A percentile compares a stretch with the other conserved stretches of the same genome.
phyloP scores from a whole-genome alignment of 2,329 filamentous ascomycete species.

The Pseudopyricularia javanii region DNA sequence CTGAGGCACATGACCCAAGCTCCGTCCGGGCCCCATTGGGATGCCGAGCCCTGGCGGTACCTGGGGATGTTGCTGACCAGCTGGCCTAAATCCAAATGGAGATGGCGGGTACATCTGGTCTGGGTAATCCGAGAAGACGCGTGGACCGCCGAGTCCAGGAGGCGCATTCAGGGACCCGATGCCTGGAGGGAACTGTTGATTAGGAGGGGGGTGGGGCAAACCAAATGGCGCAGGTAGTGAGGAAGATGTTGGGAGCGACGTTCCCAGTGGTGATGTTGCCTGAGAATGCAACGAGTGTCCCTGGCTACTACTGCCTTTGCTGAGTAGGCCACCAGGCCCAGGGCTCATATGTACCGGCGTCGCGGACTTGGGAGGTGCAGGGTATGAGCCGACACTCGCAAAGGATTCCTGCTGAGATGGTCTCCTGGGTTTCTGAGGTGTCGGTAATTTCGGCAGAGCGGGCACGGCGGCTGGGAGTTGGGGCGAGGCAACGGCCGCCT shows the following conservation, averaged over 20 bases:
- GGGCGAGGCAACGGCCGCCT: conserved; percentile 58
- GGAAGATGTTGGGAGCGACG: conserved; percentile 15
- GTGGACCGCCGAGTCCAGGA: neutral
- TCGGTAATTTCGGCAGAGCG: conserved; percentile 68
- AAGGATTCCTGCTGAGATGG: conserved; percentile 63
- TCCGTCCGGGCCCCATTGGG: neutral
- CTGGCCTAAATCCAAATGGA: neutral
- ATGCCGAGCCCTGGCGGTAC: conserved; percentile 1
- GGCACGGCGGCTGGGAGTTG: conserved; percentile 71
- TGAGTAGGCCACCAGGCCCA: conserved; percentile 43
- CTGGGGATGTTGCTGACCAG: neutral
- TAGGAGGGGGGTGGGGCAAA: neutral
- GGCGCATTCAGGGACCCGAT: neutral
- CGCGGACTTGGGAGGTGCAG: conserved; percentile 42
- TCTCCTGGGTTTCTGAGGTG: conserved; percentile 65
- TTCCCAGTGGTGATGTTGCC: conserved; percentile 51
- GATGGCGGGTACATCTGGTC: neutral
- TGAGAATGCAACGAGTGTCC: conserved; percentile 22
- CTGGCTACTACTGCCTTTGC: conserved; percentile 16
- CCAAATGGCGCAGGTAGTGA: neutral
- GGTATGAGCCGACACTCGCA: conserved; percentile 32
- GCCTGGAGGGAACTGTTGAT: neutral
- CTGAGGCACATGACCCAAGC: conserved; percentile 8
- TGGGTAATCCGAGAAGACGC: neutral
- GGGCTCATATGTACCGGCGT: conserved; percentile 56